A percentile compares a stretch with the other conserved stretches of the same genome.
Conservation (phyloP, 176 grass and related monocot species). For the Zea mays region DNA sequence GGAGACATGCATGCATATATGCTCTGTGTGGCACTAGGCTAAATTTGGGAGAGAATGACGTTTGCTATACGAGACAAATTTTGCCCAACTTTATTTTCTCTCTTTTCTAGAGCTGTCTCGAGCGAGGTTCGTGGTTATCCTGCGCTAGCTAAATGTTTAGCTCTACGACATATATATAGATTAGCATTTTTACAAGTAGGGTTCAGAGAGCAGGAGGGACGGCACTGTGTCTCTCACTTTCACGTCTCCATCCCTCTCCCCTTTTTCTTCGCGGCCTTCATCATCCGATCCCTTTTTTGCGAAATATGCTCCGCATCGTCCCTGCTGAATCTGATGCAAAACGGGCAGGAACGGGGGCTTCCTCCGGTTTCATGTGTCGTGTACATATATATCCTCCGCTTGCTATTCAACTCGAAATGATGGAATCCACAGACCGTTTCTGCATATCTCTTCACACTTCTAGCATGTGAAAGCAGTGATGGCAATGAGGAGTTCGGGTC, state of each 20-base stretch:
- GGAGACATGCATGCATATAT: not conserved
- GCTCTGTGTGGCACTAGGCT: not conserved
- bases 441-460: no score
- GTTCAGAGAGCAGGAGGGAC: not conserved
- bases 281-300: not conserved
- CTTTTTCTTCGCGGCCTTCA: not conserved
- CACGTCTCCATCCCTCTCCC: not conserved
- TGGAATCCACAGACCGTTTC: not conserved
- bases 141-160: not conserved
- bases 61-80: not conserved
- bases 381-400: not conserved
- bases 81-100: not conserved
- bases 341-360: not conserved
- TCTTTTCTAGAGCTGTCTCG: not conserved
- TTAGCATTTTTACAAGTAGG: not conserved
- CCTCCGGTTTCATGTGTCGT: no score
- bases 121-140: conserved; percentile 26
- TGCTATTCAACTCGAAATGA: not conserved
- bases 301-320: not conserved
- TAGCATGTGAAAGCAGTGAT: no score
- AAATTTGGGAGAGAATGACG: conserved; percentile 11
- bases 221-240: not conserved
- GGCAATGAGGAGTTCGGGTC: no score
- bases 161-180: not conserved
- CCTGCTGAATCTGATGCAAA: no score